phyloP scores from a whole-genome alignment of 352 stramenopile species.

The Blastocystis sp. region DNA sequence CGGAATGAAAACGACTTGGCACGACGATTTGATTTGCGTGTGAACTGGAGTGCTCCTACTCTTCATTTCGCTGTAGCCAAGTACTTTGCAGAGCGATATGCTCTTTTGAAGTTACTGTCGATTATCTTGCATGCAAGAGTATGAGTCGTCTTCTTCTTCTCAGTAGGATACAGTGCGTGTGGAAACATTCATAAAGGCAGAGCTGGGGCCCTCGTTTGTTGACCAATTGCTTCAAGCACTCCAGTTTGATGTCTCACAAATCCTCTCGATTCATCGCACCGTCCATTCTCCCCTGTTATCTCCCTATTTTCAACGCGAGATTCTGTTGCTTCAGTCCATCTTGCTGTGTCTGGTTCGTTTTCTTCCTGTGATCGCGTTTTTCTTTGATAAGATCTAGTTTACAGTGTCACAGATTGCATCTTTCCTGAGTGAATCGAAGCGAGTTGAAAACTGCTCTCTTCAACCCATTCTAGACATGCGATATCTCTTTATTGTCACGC shows the following conservation, averaged over 20 bases:
- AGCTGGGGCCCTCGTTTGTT: not conserved
- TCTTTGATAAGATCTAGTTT: not conserved
- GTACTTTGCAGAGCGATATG: not conserved
- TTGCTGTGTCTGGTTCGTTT: not conserved
- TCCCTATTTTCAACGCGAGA: not conserved
- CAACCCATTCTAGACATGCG: no score
- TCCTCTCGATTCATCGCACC: not conserved
- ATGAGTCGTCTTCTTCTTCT: not conserved
- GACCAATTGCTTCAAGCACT: not conserved
- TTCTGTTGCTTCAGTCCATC: not conserved
- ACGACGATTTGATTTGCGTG: not conserved
- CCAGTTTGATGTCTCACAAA: not conserved
- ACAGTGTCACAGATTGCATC: not conserved
- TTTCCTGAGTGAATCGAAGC: not conserved
- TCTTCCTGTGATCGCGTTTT: not conserved
- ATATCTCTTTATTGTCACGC: no score
- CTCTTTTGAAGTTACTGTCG: not conserved
- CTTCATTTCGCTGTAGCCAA: not conserved
- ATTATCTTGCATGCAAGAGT: not conserved
- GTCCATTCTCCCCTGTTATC: not conserved
- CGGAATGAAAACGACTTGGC: not conserved
- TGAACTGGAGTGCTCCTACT: not conserved
- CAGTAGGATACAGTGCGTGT: not conserved
- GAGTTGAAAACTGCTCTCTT: no score
- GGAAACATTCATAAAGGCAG: not conserved